Evolutionary conservation across 441 rosid species (phyloP).

Genomic region (Croton laevigatus): DNA sequence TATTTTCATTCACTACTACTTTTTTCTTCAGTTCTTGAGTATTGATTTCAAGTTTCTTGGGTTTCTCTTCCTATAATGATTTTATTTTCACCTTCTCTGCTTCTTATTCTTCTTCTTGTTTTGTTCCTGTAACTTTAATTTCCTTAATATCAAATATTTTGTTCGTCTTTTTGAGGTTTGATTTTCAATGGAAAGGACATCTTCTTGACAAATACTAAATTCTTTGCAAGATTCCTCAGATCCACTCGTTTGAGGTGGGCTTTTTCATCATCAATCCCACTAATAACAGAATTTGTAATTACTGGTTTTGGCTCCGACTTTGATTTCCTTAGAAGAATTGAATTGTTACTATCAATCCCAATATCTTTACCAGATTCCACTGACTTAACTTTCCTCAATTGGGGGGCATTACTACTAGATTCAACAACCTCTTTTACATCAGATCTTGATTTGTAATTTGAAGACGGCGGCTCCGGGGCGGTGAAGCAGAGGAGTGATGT

Average conservation of each 20-base stretch:
- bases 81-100: constrained; percentile 17
- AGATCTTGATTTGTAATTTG: constrained; percentile 52
- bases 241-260: constrained; percentile 33
- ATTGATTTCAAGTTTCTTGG: constrained; percentile 13
- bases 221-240: constrained; percentile 46
- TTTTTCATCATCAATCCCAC: constrained; percentile 31
- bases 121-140: constrained; percentile 33
- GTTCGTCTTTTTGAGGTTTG: constrained; percentile 8
- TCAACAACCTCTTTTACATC: constrained; percentile 22
- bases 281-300: constrained; percentile 14
- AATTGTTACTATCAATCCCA: constrained; percentile 17
- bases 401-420: constrained; percentile 9
- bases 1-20: constrained; percentile 28
- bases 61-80: constrained; percentile 13
- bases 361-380: constrained; percentile 18
- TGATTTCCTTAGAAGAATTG: constrained; percentile 36
- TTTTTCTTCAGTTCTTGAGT: constrained; percentile 9
- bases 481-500: too few species aligned
- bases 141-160: constrained; percentile 45
- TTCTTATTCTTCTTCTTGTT: constrained; percentile 25
- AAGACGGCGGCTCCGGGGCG: too few species aligned
- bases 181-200: constrained; percentile 29
- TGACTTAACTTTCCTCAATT: constrained; percentile 26
- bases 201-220: constrained; percentile 53
- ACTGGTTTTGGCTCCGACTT: constrained; percentile 36